These are phyloP conservation scores for Schizosaccharomyces lindneri DNA, from an alignment of 805 yeast genomes.

Conservation along the genomic window DNA sequence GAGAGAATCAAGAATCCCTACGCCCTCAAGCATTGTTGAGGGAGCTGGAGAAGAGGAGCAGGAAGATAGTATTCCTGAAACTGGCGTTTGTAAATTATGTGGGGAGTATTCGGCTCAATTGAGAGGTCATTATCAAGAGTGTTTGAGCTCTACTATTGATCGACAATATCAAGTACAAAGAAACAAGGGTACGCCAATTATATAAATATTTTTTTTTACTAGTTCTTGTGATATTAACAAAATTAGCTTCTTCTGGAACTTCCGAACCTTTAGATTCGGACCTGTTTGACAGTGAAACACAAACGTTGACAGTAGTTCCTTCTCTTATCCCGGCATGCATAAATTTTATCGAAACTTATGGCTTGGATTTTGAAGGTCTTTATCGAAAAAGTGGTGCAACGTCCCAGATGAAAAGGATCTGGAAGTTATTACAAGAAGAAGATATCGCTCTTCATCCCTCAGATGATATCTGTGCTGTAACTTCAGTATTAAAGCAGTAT, in stretches of 20 bases:
- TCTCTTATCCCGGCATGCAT: conserved; percentile 46
- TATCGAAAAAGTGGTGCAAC: conserved; percentile 75
- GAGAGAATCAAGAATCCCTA: neutral
- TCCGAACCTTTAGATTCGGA: neutral
- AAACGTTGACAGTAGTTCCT: conserved; percentile 20
- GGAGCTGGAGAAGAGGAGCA: neutral
- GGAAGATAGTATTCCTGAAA: neutral
- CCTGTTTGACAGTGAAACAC: neutral
- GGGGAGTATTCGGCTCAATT: neutral
- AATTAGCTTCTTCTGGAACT: neutral
- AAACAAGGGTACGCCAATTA: neutral
- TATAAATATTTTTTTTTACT: neutral
- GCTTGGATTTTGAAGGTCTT: conserved; percentile 60
- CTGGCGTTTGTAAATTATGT: neutral
- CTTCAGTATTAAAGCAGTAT: conserved; percentile 70
- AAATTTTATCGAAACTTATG: conserved; percentile 51
- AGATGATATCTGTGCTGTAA: conserved; percentile 60
- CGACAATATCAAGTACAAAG: neutral
- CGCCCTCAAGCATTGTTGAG: neutral
- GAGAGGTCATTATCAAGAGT: neutral
- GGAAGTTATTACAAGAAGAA: conserved; percentile 16
- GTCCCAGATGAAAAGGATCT: conserved; percentile 30
- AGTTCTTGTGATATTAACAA: neutral
- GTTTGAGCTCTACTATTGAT: neutral
- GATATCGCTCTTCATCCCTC: conserved; percentile 14